Evolutionary conservation across 176 grass and related monocot genomes (phyloP), one percentile per base, ranked within the genome.

Genomic region (Saccharum spontaneum): DNA sequence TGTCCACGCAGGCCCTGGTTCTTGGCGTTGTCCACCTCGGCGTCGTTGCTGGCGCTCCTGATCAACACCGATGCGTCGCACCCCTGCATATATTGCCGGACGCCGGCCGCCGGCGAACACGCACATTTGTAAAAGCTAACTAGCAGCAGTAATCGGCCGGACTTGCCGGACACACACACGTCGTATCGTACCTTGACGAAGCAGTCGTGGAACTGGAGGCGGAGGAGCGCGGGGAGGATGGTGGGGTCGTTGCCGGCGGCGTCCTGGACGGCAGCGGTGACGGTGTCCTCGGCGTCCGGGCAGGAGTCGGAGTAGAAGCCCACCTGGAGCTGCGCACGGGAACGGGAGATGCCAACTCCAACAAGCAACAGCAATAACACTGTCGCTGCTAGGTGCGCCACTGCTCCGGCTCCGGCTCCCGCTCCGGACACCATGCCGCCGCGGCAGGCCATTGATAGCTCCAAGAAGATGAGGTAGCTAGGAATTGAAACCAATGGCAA

Each of bases 41-140:
- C 83, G 46, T 70, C 75, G 71, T 31, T 86, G 45, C 73, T 70
- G 36, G 69, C 62, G 2, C 79, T 84, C 17, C 40, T 23, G 41
- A 97, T 89, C 81, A 97, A 83, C 65, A 97, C 76, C 79, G 94
- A 97, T 54, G 90, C 94, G 87, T 97, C 92, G 85, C 94, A 97
- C 10, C 94, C 94, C 92, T 94, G 79, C 77, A 39, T 6, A 62
- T 20, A 55, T 57, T 18, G 50, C 50, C 6, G 50, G 10, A 8
- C 15, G 34, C 9, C 67, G 14, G 33, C 28, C 37, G 46, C 2
- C 73, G 22, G 22, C 60, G 50, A 23, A 8, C 74, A 38, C 20
- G 41, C 44, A 11, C 3, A 34, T 1, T 1, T 18, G n/a, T 16
- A n/a, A 71, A 14, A 20, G 33, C 31, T 65, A 18, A 18, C 2